phyloP scores from a whole-genome alignment of 495 filamentous ascomycete genomes.

The Hypoxylon crocopeplum region DNA sequence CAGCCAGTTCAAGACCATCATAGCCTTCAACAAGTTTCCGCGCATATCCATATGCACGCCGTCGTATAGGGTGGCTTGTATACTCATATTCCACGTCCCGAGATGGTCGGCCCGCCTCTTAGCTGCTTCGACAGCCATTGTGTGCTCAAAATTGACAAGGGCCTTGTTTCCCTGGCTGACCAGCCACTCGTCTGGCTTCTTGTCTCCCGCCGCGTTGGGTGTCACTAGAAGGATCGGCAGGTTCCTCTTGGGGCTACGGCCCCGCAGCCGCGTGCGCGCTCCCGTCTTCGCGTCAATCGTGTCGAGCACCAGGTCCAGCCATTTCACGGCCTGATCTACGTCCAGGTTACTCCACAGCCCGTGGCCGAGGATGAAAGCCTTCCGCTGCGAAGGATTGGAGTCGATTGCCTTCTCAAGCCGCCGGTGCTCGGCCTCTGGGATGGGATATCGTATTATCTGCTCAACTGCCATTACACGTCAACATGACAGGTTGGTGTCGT shows the following conservation, averaged over 20 bases:
- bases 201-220: constrained; percentile 59
- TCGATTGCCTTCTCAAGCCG: constrained; percentile 48
- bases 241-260: constrained; percentile 25
- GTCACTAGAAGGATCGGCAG: constrained; percentile 56
- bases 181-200: constrained; percentile 60
- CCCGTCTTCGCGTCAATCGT: constrained; percentile 37
- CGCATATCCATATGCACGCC: constrained; percentile 61
- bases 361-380: constrained; percentile 59
- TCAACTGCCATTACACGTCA: constrained; percentile 47
- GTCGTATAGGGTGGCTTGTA: constrained; percentile 60
- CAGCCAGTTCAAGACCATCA: constrained; percentile 65
- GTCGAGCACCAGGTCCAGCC: constrained; percentile 51
- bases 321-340: constrained; percentile 51
- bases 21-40: constrained; percentile 61
- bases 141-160: constrained; percentile 56
- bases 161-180: constrained; percentile 60
- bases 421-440: constrained; percentile 50
- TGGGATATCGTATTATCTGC: constrained; percentile 56
- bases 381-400: constrained; percentile 45
- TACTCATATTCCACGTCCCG: constrained; percentile 62
- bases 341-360: constrained; percentile 62
- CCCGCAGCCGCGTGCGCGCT: constrained; percentile 27
- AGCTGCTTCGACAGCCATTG: constrained; percentile 45
- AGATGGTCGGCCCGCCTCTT: constrained; percentile 56
- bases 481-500: constrained; percentile 5